Conservation (phyloP, 129 eudicot genomes). For the Artemisia tridentata region DNA sequence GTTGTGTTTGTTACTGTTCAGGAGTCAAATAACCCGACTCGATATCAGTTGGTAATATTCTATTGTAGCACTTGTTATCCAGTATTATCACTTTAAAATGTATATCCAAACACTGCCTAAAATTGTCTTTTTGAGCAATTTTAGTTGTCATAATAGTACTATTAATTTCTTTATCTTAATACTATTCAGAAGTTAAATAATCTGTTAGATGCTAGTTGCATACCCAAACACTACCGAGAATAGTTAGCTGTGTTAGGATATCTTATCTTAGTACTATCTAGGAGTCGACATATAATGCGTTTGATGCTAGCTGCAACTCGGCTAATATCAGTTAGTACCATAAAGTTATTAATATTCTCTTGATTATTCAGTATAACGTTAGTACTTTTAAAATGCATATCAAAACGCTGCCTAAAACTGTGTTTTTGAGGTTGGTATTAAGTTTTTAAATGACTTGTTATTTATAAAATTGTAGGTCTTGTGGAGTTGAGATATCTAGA, state of each 20-base stretch:
- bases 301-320: too few species aligned
- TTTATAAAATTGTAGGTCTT: slow-evolving; percentile 33
- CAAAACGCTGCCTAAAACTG: neutral
- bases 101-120: neutral
- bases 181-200: too few species aligned
- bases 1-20: neutral
- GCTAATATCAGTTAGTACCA: neutral
- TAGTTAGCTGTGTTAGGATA: too few species aligned
- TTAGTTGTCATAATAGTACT: too few species aligned
- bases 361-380: neutral
- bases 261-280: too few species aligned
- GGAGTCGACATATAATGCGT: too few species aligned
- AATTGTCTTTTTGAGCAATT: too few species aligned
- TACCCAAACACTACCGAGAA: neutral
- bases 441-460: neutral
- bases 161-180: too few species aligned
- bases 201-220: too few species aligned
- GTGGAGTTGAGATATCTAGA: slow-evolving; percentile 57
- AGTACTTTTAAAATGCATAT: neutral
- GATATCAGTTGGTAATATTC: too few species aligned
- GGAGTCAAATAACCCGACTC: too few species aligned
- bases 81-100: too few species aligned
- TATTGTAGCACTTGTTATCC: neutral
- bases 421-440: neutral
- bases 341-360: neutral